Evolutionary conservation across 768 basidiomycete species (phyloP).

Genomic region (Pisolithus marmoratus): DNA sequence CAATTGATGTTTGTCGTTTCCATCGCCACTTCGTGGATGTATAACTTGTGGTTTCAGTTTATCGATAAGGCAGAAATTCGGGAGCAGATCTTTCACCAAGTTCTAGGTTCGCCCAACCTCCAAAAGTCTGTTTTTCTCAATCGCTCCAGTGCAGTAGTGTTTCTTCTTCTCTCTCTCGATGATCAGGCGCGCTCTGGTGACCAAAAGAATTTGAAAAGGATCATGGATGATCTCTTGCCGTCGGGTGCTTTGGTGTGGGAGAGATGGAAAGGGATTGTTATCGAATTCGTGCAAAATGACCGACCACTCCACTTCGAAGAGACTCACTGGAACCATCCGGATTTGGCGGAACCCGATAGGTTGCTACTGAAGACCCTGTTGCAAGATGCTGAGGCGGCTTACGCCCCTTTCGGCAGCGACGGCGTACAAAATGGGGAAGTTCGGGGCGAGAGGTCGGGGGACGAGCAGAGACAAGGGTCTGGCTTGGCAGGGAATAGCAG

Average conservation of each 20-base stretch:
- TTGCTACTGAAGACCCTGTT: not conserved
- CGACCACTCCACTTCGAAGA: not conserved
- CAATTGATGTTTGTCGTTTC: no score
- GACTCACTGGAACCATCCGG: no score
- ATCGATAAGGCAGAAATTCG: conserved; percentile 25
- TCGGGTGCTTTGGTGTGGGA: no score
- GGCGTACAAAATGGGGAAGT: no score
- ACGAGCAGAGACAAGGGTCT: no score
- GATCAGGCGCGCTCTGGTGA: not conserved
- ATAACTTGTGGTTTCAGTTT: conserved; percentile 23
- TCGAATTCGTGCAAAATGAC: not conserved
- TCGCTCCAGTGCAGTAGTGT: conserved; percentile 5
- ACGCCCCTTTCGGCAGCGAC: no score
- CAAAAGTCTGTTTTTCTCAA: conserved; percentile 7
- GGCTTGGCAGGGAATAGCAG: no score
- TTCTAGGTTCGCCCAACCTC: conserved; percentile 1
- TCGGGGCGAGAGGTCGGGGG: no score
- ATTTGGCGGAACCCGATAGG: not conserved
- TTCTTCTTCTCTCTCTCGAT: conserved; percentile 3
- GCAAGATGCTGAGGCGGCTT: no score
- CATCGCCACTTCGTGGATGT: conserved; percentile 21
- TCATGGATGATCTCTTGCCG: no score
- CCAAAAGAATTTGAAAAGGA: not conserved
- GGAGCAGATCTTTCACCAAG: not conserved
- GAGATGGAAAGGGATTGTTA: not conserved